Conservation (phyloP, 2,329 filamentous ascomycete species). For the Chrysosporium keratinophilum region DNA sequence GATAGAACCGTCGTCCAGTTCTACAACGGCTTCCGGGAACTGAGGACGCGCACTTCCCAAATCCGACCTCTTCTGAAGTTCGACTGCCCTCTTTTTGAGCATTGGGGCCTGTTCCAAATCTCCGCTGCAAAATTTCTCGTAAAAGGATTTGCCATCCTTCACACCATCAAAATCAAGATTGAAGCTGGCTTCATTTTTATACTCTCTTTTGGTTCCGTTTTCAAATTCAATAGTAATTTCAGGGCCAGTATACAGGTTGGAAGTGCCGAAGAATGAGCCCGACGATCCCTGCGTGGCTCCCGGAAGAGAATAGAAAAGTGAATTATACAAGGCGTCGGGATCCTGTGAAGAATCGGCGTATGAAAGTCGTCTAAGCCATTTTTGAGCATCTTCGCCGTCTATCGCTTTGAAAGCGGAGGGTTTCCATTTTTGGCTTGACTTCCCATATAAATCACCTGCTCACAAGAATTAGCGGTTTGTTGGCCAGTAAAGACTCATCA, state of each 20-base stretch:
- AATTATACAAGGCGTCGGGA: conserved; percentile 27
- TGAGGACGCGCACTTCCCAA: conserved; percentile 11
- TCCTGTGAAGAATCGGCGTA: conserved; percentile 20
- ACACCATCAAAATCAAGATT: conserved; percentile 27
- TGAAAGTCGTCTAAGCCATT: conserved; percentile 21
- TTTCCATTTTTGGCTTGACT: conserved; percentile 16
- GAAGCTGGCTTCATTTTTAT: conserved; percentile 21
- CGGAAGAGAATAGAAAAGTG: conserved; percentile 22
- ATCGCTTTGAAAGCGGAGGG: conserved; percentile 24
- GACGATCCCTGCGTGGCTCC: not conserved
- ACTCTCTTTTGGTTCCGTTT: conserved; percentile 24
- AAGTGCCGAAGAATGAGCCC: conserved; percentile 12
- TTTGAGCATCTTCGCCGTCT: conserved; percentile 23
- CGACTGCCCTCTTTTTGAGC: conserved; percentile 8
- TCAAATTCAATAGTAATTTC: conserved; percentile 24
- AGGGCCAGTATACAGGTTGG: conserved; percentile 21
- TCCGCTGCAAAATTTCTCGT: conserved; percentile 28
- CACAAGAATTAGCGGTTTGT: conserved; percentile 9
- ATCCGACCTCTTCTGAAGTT: conserved; percentile 13
- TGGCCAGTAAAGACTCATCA: not conserved
- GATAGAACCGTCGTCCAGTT: conserved; percentile 27
- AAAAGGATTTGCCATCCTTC: conserved; percentile 33
- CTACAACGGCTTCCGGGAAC: conserved; percentile 32
- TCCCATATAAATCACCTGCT: conserved; percentile 14
- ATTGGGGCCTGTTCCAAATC: conserved; percentile 12